Percentiles rank a stretch among this genome's conserved stretches.
Evolutionary conservation across 805 yeast genomes (phyloP).

Genomic region (Saccharomyces kudriavzevii): DNA sequence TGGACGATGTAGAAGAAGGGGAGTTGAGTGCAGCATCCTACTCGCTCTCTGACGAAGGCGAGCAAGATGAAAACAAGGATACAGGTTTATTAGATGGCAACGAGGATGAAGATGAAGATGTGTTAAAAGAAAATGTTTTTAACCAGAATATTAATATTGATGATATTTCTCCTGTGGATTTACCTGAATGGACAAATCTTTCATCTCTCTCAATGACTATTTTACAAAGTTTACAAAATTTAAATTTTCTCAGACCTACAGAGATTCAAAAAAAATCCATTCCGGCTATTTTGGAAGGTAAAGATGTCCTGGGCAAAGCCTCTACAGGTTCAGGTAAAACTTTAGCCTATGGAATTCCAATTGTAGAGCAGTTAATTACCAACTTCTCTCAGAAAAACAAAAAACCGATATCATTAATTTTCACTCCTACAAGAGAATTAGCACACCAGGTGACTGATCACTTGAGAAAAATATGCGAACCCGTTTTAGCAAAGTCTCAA

Average conservation of each 20-base stretch:
- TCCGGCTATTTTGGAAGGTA: slow-evolving; percentile 64
- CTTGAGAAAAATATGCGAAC: slow-evolving; percentile 40
- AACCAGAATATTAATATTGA: slow-evolving; percentile 15
- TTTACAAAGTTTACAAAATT: slow-evolving; percentile 50
- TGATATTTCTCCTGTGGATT: slow-evolving; percentile 33
- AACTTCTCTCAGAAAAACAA: slow-evolving; percentile 11
- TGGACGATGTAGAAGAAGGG: slow-evolving; percentile 28
- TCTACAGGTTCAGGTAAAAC: slow-evolving; percentile 98
- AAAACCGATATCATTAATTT: slow-evolving; percentile 65
- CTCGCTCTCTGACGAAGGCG: slow-evolving; percentile 20
- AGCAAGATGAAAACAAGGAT: slow-evolving; percentile 10
- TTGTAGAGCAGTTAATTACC: slow-evolving; percentile 52
- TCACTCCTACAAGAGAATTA: slow-evolving; percentile 93
- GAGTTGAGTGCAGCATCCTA: slow-evolving; percentile 20
- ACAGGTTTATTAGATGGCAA: slow-evolving; percentile 8
- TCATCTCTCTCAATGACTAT: slow-evolving; percentile 44
- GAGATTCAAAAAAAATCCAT: slow-evolving; percentile 72
- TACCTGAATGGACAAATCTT: slow-evolving; percentile 53
- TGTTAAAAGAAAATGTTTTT: slow-evolving; percentile 25
- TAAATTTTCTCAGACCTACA: slow-evolving; percentile 66
- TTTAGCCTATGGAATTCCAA: slow-evolving; percentile 88
- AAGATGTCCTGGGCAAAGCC: slow-evolving; percentile 90
- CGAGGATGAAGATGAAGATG: slow-evolving; percentile 12
- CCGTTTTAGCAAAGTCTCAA: slow-evolving; percentile 38
- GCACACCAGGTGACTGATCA: slow-evolving; percentile 91